Conservation (phyloP, 2,329 filamentous ascomycete genomes). For the Neofusicoccum sp. region DNA sequence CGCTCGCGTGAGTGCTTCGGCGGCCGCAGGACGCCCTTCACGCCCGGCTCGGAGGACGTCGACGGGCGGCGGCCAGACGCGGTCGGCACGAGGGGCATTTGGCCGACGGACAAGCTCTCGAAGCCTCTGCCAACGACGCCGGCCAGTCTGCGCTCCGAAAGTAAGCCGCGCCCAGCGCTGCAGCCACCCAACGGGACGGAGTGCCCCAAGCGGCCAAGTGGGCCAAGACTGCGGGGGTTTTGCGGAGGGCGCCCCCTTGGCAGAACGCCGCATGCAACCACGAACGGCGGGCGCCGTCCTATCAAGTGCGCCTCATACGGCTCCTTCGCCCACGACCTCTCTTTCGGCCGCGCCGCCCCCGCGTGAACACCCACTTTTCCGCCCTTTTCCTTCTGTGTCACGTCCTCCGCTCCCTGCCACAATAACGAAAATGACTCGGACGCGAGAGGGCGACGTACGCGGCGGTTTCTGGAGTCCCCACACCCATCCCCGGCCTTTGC, state of each 20-base stretch:
- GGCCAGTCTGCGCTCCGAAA: constrained; percentile 15
- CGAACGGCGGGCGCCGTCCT: constrained; percentile 14
- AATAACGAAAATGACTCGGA: constrained; percentile 10
- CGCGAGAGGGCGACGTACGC: not conserved
- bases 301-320: not conserved
- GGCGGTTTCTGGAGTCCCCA: constrained; percentile 4
- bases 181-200: constrained; percentile 12
- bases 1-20: not conserved
- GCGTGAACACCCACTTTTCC: not conserved
- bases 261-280: constrained; percentile 14
- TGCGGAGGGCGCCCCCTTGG: not conserved
- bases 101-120: constrained; percentile 12
- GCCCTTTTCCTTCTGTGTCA: constrained; percentile 2
- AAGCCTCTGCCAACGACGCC: constrained; percentile 12
- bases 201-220: constrained; percentile 6
- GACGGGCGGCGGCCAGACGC: not conserved
- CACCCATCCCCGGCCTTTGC: not conserved
- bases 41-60: too few relatives aligned
- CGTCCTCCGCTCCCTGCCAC: not conserved
- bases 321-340: not conserved
- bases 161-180: constrained; percentile 18
- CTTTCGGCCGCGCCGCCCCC: not conserved
- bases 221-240: constrained; percentile 11
- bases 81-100: not conserved
- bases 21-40: not conserved